A percentile compares a stretch with the other conserved stretches of the same genome.
Evolutionary conservation across 2,329 filamentous ascomycete species (phyloP).

Genomic region (Pestalotiopsis sp.): DNA sequence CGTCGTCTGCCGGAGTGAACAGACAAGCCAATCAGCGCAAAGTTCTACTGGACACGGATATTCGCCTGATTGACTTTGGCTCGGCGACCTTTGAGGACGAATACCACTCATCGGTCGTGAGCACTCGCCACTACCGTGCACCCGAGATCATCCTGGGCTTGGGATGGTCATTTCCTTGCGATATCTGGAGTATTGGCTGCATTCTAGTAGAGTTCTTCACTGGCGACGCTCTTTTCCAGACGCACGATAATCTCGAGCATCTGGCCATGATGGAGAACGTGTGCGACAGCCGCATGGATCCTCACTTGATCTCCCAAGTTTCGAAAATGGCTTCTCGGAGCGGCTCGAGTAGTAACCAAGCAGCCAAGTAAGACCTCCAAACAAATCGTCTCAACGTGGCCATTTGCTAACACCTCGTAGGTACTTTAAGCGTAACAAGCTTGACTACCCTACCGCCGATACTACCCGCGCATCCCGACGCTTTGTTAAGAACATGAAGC

Average conservation of each 20-base stretch:
- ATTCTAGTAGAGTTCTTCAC: constrained; percentile 75
- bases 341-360: constrained; percentile 60
- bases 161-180: constrained; percentile 72
- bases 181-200: constrained; percentile 76
- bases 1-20: constrained; percentile 61
- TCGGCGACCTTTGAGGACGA: constrained; percentile 75
- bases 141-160: constrained; percentile 72
- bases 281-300: constrained; percentile 61
- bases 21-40: constrained; percentile 65
- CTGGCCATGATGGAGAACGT: constrained; percentile 78
- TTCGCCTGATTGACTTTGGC: constrained; percentile 71
- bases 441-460: constrained; percentile 67
- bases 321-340: constrained; percentile 59
- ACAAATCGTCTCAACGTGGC: constrained; percentile 10
- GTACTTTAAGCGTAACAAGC: constrained; percentile 67
- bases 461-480: constrained; percentile 66
- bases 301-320: constrained; percentile 58
- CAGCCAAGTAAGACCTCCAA: constrained; percentile 57
- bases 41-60: constrained; percentile 70
- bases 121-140: constrained; percentile 69
- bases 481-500: constrained; percentile 75
- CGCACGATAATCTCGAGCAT: constrained; percentile 73
- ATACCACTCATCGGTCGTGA: constrained; percentile 73
- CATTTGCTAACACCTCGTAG: constrained; percentile 40
- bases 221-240: constrained; percentile 72